Evolutionary conservation across 805 yeast genomes (phyloP), one percentile per base, ranked within the genome.

Genomic region (Candida pseudofarinosa): DNA sequence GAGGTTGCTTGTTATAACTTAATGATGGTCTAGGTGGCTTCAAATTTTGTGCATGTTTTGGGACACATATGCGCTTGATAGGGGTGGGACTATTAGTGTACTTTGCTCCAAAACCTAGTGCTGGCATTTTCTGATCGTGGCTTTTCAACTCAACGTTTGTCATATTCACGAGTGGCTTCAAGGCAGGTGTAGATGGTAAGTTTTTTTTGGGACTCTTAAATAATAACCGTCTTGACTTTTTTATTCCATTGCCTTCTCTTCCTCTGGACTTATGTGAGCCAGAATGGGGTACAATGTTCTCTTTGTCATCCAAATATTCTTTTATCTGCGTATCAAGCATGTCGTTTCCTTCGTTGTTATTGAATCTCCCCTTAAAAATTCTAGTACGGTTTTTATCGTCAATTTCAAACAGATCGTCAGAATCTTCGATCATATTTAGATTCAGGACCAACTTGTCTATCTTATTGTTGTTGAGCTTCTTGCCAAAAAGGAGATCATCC

Each of bases 51-150:
- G 56, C n/a, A 41, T 62, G 63, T 28, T 54, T 60, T 3, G 83
- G 82, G 5, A 64, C 58, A 48, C 80, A 76, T 5, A 67, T 57
- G 33, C 77, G 55, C 39, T 62, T 65, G 18, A 76, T 77, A 3
- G 75, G 66, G 38, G 31, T 17, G 6, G 48, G 40, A 20, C 17
- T 34, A 43, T 5, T 40, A 36, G 12, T 34, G 19, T 15, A 12
- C 17, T 32, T 37, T 8, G 14, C 37, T 3, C 33, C 50, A 45
- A 43, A 43, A 3, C 31, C 26, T 16, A 19, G 34, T 23, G 40
- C 43, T n/a, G 34, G 6, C 28, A 23, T 23, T 23, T 23, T 23
- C 10, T 6, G 10, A 23, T 18, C 8, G 39, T 34, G 37, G 39
- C 41, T 37, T 34, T 41, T 40, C 33, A 45, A 39, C 33, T 52